Base-by-base conservation (phyloP, 163 green algal genomes). In the Scenedesmus sp. region DNA sequence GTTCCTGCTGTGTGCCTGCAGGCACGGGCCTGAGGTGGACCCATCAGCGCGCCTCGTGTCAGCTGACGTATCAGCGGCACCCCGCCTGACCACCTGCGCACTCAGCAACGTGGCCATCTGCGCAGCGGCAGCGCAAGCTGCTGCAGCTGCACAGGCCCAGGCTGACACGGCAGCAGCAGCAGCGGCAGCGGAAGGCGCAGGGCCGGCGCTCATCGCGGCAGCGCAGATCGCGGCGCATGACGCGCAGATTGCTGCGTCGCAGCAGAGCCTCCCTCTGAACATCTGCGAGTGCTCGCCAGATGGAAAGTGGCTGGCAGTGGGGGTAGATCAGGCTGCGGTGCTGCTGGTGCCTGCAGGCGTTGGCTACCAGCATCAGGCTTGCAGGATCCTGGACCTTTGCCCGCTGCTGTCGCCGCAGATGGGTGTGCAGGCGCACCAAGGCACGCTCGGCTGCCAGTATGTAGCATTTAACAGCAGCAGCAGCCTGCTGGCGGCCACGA, bases 401-500 rank as follows among this genome's bases (percentile, higher is more conserved):
- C 87, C 74, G 9, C 23, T 66, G 20, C 2, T 66, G 82, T 34
- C 18, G 18, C 82, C 54, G 1, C 82, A 5, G 2, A 52, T 79
- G 70, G 23, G 23, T 13, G 23, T 5, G 46, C 23, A 5, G 1
- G 70, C 23, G 70, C 70, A 79, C 70, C 76, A 82, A 23, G 87
- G 87, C 10, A 77, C n/a, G 4, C 87, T 91, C 3, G 87, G 87
- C 76, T 86, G 70, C 60, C 87, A 91, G 59, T 91, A 91, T 55
- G 26, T 91, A 10, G 26, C 87, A 1, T 91, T 91, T 59, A 91
- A 91, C 73, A 86, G 70, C 87, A 91, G 87, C 87, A 91, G 87
- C 87, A 91, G 57, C 55, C 76, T 91, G 57, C 34, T 91, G 34
- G 87, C 87, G 18, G 73, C 87, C 4, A 91, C 26, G 1, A 82